Base-by-base conservation (phyloP, 768 basidiomycete species). In the Hericium erinaceus region DNA sequence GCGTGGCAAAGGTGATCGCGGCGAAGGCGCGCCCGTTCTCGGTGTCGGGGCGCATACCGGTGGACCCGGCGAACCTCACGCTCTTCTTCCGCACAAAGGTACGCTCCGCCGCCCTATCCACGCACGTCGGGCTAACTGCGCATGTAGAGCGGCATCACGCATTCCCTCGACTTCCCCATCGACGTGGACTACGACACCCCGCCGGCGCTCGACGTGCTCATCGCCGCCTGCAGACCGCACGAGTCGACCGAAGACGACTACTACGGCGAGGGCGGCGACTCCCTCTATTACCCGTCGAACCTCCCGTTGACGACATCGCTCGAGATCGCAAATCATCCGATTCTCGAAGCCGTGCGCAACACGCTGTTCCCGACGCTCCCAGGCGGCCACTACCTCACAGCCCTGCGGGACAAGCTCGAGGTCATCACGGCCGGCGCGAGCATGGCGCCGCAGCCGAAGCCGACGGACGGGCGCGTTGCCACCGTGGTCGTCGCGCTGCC, bases 81-180 rank as follows among this genome's bases (percentile, higher is more conserved):
- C 71, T 92, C 55, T 91, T 91, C 74, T 92, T 92, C 74, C 78
- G 89, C 20, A 82, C 87, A 41, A 86, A 87, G 80, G 89, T 84
- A 61, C 44, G 77, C 68, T n/a, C 24, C 38, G 15, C 51, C 24
- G 22, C 12, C n/a, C 44, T 46, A n/a, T 46, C n/a, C 10, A n/a
- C 44, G 22, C 49, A 28, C 49, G n/a, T 11, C 15, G 26, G 6
- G 15, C 59, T 58, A 48, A 55, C 48, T 33, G 39, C 39, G 13
- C 37, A 60, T 22, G 15, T 44, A 92, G 89, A 83, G 82, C 59
- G 88, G 85, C 37, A 85, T 88, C 59, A 83, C 86, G 0, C 87
- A 92, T 66, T 85, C 87, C 9, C 77, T 92, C 20, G 87, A 90
- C 66, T 91, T 91, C 66, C 89, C 89, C 4, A 80, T 92, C 58